Evolutionary conservation across 129 eudicot species (phyloP), one percentile per base, ranked within the genome.

Genomic region (Escallonia herrerae): DNA sequence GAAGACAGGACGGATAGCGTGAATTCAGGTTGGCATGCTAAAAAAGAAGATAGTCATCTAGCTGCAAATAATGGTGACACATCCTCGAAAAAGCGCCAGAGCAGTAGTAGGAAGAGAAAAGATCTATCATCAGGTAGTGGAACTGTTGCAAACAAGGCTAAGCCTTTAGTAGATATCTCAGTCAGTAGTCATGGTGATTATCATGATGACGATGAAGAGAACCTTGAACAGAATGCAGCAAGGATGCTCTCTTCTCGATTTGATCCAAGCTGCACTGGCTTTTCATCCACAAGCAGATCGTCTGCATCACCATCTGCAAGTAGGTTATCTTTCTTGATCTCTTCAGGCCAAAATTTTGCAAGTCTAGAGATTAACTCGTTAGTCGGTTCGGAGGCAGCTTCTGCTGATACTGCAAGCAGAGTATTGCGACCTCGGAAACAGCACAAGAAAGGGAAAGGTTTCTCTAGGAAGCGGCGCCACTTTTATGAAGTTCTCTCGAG

Each of bases 181-280:
- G 56, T 40, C 38, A 69, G 73, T 60, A 52, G 61, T 48, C 46
- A 33, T 66, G 72, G 67, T 44, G 76, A 72, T 62, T 75, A 72
- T 53, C 84, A 63, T 33, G 95, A 84, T 53, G 95, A 84, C 59
- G 95, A 90, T 75, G 91, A 84, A 73, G 89, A 82, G 72, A 86
- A 86, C 40, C 97, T 94, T 52, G 99, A 94, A 71, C 86, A 76
- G 68, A 94, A 94, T 82, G 99, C 99, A 6, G 95, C 97, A 1
- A 80, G 86, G 75, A 94, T 94, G 99, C 97, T 94, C 33, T 94
- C 97, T 6, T 94, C 97, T 68, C 89, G 97, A 66, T 94, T 94
- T 67, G 95, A 89, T 74, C 97, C 99, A 45, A 80, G 96, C 48
- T 89, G 96, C 68, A 88, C 91, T n/a, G 84, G 88, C 9, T 81